Percentiles rank a stretch among this genome's conserved stretches.
Conservation (phyloP, 495 filamentous ascomycete genomes). For the Astrothelium subdiscretum region DNA sequence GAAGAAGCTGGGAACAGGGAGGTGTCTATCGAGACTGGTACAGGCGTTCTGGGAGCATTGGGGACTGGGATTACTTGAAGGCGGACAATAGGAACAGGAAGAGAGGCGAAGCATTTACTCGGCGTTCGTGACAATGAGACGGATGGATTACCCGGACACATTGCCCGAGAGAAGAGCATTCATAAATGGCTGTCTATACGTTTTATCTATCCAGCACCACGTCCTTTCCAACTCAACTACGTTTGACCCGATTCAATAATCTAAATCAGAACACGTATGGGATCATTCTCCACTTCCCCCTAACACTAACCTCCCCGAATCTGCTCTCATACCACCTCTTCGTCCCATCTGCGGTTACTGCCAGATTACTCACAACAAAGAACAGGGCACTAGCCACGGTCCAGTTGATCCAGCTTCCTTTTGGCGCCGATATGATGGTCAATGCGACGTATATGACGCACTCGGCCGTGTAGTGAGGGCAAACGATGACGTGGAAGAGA, state of each 20-base stretch:
- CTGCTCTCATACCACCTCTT: slow-evolving; percentile 68
- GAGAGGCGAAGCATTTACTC: too few relatives aligned
- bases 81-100: too few relatives aligned
- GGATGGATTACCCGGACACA: too few relatives aligned
- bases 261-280: slow-evolving; percentile 58
- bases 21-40: neutral
- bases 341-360: slow-evolving; percentile 65
- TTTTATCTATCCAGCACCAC: too few relatives aligned
- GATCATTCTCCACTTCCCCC: slow-evolving; percentile 69
- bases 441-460: slow-evolving; percentile 74
- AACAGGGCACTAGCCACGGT: slow-evolving; percentile 55
- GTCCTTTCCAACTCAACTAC: too few relatives aligned
- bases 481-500: slow-evolving; percentile 57
- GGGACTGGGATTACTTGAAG: neutral
- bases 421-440: slow-evolving; percentile 60
- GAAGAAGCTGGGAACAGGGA: neutral
- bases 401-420: slow-evolving; percentile 50
- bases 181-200: too few relatives aligned
- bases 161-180: too few relatives aligned
- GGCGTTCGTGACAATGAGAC: too few relatives aligned
- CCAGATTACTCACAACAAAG: slow-evolving; percentile 74
- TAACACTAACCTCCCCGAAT: slow-evolving; percentile 61
- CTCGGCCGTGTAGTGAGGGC: slow-evolving; percentile 88
- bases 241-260: too few relatives aligned
- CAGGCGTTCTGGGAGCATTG: neutral